Percentiles rank a stretch among this genome's conserved stretches.
phyloP scores from a whole-genome alignment of 208 protist genomes.

The Trypanosoma platydactyli region DNA sequence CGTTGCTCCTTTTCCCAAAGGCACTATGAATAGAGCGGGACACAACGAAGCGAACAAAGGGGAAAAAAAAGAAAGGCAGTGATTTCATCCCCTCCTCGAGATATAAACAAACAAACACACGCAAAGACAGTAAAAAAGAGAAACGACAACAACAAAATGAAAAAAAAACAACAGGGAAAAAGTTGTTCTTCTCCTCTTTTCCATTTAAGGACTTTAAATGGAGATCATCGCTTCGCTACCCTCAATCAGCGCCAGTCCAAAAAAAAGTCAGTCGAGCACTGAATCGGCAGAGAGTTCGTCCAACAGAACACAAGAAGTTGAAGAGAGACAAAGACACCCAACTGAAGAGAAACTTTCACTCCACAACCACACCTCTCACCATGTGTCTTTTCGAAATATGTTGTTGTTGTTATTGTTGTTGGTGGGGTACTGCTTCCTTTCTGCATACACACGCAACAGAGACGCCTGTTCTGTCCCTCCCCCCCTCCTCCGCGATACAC shows the following conservation, averaged over 20 bases:
- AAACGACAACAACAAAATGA: neutral
- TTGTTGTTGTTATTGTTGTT: too few relatives aligned
- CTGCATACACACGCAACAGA: too few relatives aligned
- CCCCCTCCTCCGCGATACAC: too few relatives aligned
- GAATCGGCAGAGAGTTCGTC: neutral
- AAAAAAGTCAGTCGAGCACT: neutral
- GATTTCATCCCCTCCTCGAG: neutral
- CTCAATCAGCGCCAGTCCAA: neutral
- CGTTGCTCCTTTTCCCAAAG: neutral
- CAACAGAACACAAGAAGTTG: constrained; percentile 1
- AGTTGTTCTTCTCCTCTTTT: neutral
- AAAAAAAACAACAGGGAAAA: neutral
- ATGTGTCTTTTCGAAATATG: too few relatives aligned
- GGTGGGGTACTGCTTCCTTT: too few relatives aligned
- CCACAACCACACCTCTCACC: neutral
- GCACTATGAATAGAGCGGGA: neutral
- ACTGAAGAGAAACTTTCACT: neutral
- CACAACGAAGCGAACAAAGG: neutral
- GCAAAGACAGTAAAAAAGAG: too few relatives aligned
- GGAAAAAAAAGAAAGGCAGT: neutral
- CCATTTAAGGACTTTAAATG: neutral
- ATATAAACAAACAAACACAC: neutral
- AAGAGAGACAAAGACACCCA: neutral
- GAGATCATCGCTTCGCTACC: neutral
- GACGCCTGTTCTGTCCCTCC: too few relatives aligned